Evolutionary conservation across 257 asterid species (phyloP).

Genomic region (Solanum medicagineum): DNA sequence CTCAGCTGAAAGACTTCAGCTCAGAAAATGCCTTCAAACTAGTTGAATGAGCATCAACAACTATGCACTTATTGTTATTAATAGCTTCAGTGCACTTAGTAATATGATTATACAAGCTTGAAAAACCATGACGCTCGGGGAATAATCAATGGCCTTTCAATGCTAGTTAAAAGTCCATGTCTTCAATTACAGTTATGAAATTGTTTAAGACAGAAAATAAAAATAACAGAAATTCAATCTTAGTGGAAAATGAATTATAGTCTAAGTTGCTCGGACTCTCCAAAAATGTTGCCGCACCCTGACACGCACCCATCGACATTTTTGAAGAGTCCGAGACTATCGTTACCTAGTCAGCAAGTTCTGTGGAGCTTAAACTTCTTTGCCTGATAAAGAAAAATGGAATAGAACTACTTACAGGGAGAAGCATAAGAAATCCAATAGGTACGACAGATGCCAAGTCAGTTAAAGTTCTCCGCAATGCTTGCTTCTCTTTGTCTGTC

Average conservation of each 20-base stretch:
- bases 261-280: no score
- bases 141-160: not conserved
- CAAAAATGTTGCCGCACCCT: no score
- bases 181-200: not conserved
- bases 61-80: not conserved
- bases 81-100: not conserved
- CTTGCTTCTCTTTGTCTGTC: slow-evolving; percentile 87
- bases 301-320: no score
- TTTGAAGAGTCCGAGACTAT: no score
- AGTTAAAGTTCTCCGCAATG: slow-evolving; percentile 79
- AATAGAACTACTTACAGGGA: slow-evolving; percentile 56
- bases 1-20: not conserved
- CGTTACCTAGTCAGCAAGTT: not conserved
- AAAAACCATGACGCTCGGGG: not conserved
- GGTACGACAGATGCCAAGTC: slow-evolving; percentile 96
- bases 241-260: not conserved
- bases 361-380: not conserved
- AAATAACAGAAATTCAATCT: not conserved
- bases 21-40: not conserved
- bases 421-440: slow-evolving; percentile 94
- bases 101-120: not conserved
- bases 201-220: not conserved
- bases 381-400: not conserved
- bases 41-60: not conserved
- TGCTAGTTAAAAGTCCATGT: not conserved